Conservation (phyloP, 768 basidiomycete species). For the Tulasnella sp. region DNA sequence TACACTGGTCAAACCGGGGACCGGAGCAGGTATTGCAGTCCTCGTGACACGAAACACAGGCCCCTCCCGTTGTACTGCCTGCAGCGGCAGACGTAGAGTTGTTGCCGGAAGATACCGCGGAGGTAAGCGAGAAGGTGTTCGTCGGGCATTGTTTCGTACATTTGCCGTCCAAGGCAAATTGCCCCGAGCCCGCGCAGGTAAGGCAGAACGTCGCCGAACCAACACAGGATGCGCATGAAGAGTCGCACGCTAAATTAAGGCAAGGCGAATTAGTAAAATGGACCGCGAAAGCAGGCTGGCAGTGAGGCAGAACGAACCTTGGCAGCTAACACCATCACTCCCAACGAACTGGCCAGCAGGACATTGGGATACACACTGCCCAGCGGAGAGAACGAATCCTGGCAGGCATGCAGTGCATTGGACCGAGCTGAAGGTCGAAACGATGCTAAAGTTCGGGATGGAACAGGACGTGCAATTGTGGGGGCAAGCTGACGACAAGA, state of each 20-base stretch:
- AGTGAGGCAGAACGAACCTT: conserved; percentile 42
- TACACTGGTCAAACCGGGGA: conserved; percentile 69
- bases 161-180: conserved; percentile 61
- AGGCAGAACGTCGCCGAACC: conserved; percentile 64
- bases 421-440: conserved; percentile 54
- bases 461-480: conserved; percentile 71
- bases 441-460: conserved; percentile 61
- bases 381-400: conserved; percentile 63
- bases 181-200: conserved; percentile 52
- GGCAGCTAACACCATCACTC: conserved; percentile 61
- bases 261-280: conserved; percentile 15
- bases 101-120: conserved; percentile 2
- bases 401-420: conserved; percentile 75
- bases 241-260: conserved; percentile 49
- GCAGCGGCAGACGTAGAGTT: not conserved
- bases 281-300: not conserved
- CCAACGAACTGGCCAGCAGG: conserved; percentile 66
- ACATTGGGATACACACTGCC: conserved; percentile 61
- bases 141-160: conserved; percentile 72
- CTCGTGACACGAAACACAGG: conserved; percentile 71
- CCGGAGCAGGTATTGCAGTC: conserved; percentile 82
- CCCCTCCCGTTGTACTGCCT: conserved; percentile 39
- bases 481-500: conserved; percentile 53
- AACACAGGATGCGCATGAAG: conserved; percentile 63
- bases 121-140: conserved; percentile 46